Evolutionary conservation across 305 asterid species (phyloP), one percentile per base, ranked within the genome.

Genomic region (Solanum aculeatissimum): DNA sequence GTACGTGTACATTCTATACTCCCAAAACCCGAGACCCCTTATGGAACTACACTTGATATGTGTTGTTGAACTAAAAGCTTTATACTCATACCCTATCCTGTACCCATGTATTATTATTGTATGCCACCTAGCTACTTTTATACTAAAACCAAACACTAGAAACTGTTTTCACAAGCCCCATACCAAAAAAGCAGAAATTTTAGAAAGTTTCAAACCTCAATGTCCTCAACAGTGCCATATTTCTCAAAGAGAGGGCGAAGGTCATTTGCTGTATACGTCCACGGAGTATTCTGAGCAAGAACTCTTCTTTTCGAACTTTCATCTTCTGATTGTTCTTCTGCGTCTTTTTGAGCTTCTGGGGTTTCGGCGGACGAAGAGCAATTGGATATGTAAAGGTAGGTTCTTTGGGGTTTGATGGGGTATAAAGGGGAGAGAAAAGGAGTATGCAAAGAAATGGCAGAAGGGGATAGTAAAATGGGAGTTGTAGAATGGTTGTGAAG

Each of bases 231-330:
- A 23, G 91, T 88, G 2, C 99, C 99, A 66, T 88, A 91, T 47
- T 86, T 92, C 86, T 91, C 86, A 87, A 96, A 91, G 2, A 94
- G 92, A 51, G 98, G 93, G 25, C 97, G 98, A 84, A 96, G 86
- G 84, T 94, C 97, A 57, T 92, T 94, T 9, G 65, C 91, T 40
- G 92, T 88, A 88, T 90, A 88, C 13, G 91, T 91, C 98, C 98
- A 96, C 7, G 98, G 98, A 83, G 95, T 91, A 88, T 96, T 95
- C 91, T 93, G 96, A 75, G 91, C 94, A 42, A 96, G 91, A 82
- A 96, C 54, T 87, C 96, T 93, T 58, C 93, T 89, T 21, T 87
- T 87, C 16, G 94, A 91, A 80, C 84, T 71, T 83, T 77, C 95
- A 5, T 83, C 92, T 83, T 87, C 90, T 7, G 72, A 27, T 35